Evolutionary conservation across 257 asterid genomes (phyloP).

Genomic region (Solanum megistacrolobum): DNA sequence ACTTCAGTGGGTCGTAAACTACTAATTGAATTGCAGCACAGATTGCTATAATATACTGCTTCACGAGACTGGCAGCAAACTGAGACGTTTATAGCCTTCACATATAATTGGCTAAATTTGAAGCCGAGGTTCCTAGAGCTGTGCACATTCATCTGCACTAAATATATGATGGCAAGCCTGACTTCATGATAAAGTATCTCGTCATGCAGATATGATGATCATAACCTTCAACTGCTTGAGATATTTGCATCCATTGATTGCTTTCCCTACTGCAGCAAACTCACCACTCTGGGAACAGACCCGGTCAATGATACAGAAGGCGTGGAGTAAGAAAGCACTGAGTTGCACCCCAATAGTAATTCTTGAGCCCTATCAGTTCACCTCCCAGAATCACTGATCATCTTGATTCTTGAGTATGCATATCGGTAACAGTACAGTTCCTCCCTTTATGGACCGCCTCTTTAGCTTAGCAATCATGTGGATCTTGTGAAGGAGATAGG

Average conservation of each 20-base stretch:
- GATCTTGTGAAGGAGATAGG: background rate
- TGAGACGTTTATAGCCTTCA: background rate
- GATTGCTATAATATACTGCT: background rate
- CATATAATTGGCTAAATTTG: background rate
- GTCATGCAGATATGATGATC: background rate
- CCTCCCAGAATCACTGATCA: background rate
- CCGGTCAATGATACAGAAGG: background rate
- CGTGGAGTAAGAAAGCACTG: background rate
- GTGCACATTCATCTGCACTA: background rate
- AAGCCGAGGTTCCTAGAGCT: background rate
- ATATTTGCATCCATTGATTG: background rate
- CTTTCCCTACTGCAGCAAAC: background rate
- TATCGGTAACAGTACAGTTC: background rate
- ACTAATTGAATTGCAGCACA: slow-evolving; percentile 10
- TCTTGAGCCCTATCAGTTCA: background rate
- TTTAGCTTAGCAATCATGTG: background rate
- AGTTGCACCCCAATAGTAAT: background rate
- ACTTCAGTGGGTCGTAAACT: slow-evolving; percentile 24
- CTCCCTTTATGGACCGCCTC: background rate
- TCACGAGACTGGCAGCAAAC: background rate
- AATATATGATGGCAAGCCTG: background rate
- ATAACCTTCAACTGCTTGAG: background rate
- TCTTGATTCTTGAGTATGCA: background rate
- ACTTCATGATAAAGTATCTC: background rate
- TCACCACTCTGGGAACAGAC: background rate